Evolutionary conservation across 805 yeast genomes (phyloP), one percentile per base, ranked within the genome.

Genomic region (Metschnikowia picachoensis): DNA sequence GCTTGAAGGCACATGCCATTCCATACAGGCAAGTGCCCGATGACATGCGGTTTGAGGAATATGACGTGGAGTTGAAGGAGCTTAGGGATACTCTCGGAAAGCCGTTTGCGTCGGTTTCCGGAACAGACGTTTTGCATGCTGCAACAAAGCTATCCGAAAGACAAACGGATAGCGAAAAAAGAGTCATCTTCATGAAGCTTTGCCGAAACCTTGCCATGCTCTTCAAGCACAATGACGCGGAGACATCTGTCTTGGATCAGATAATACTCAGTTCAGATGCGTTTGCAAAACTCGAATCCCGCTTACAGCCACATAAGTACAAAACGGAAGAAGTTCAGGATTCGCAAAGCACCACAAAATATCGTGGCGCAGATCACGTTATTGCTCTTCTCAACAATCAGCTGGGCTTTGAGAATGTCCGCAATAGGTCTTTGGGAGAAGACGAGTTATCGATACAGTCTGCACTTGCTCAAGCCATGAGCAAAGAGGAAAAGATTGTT

Each of bases 221-320:
- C 35, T 71, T 71, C 56, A 62, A 62, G 27, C 56, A 63, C 44
- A 71, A 71, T 51, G 57, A 64, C 36, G 52, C 56, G 25, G 50
- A 59, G 29, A 57, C 74, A 0, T 67, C 61, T 37, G 57, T 67
- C 2, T 62, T 72, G 46, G 76, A 72, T 46, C 64, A 61, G 41
- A 60, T 69, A 1, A 47, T 70, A 16, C 39, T 60, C 9, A 68
- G 57, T 53, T 48, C 55, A 9, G 60, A 61, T 34, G 63, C 50
- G 1, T 70, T 69, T 46, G 43, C 37, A 10, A 43, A 50, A 16
- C 51, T 62, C 41, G 71, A 65, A 37, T 28, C 40, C 10, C 39
- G 39, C 11, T 35, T 43, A 27, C n/a, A 8, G 6, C 4, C 31
- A 20, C 25, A 34, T 35, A 11, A 30, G 2, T 3, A 30, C 8